Conservation (phyloP, 2,329 filamentous ascomycete species). For the Chalaropsis ovoidea region DNA sequence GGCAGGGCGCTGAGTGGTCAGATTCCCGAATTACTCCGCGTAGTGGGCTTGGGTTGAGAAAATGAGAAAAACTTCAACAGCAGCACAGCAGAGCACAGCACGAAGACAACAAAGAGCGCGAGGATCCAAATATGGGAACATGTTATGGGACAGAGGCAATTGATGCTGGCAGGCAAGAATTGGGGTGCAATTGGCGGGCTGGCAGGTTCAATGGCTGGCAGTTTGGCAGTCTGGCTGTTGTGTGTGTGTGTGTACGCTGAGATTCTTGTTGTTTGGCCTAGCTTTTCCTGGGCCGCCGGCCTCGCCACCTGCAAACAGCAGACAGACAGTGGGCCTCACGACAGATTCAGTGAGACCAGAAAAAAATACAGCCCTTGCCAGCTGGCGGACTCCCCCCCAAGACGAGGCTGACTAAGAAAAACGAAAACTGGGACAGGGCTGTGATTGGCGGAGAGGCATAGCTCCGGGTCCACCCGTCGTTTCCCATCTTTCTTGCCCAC, state of each 20-base stretch:
- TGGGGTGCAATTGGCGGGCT: neutral
- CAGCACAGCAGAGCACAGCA: slow-evolving; percentile 4
- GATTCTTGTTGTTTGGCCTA: too few relatives aligned
- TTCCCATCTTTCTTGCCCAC: slow-evolving; percentile 26
- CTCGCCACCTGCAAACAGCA: slow-evolving; percentile 14
- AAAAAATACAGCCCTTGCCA: slow-evolving; percentile 21
- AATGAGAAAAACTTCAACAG: slow-evolving; percentile 21
- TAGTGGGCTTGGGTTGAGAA: slow-evolving; percentile 20
- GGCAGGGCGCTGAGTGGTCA: slow-evolving; percentile 21
- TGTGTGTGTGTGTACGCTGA: neutral
- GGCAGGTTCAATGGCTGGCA: slow-evolving; percentile 2
- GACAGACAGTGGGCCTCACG: slow-evolving; percentile 17
- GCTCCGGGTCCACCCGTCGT: slow-evolving; percentile 26
- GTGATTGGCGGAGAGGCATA: slow-evolving; percentile 24
- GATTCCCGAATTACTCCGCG: slow-evolving; percentile 25
- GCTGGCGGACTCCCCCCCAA: slow-evolving; percentile 4
- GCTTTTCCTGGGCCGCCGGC: slow-evolving; percentile 6
- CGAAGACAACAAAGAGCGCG: neutral
- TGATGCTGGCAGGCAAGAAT: slow-evolving; percentile 1
- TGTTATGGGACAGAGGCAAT: slow-evolving; percentile 11
- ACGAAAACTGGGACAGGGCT: slow-evolving; percentile 22
- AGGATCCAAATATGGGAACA: slow-evolving; percentile 11
- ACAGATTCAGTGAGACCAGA: slow-evolving; percentile 14
- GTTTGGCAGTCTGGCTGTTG: neutral
- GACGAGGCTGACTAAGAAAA: slow-evolving; percentile 22